Percentiles rank a stretch among this genome's conserved stretches.
These are phyloP conservation scores for Aspergillus sp. DNA, from an alignment of 2,329 filamentous ascomycete species.

Conservation along the genomic window DNA sequence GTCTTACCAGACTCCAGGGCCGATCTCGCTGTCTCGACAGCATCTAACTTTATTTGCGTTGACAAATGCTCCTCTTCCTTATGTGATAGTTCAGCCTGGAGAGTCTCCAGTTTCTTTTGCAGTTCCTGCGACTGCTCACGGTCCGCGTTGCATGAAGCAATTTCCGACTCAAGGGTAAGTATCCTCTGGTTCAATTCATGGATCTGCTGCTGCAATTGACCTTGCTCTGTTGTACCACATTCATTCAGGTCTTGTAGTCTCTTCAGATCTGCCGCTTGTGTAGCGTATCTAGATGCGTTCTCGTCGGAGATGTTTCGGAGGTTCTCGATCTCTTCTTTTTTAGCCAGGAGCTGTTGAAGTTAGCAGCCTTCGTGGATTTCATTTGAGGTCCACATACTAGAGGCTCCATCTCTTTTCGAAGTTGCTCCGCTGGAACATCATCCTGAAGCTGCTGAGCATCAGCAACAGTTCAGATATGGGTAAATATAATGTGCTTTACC, in stretches of 20 bases:
- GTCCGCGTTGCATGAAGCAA: conserved; percentile 4
- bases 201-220: conserved; percentile 12
- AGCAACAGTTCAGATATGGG: conserved; percentile 2
- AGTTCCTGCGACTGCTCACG: conserved; percentile 3
- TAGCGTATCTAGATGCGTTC: conserved; percentile 5
- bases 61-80: conserved; percentile 25
- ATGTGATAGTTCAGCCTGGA: conserved; percentile 9
- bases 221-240: conserved; percentile 9
- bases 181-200: conserved; percentile 14
- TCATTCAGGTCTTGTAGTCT: conserved; percentile 16
- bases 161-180: conserved; percentile 13
- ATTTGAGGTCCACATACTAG: conserved; percentile 9
- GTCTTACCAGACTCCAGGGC: conserved; percentile 13
- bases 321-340: conserved; percentile 11
- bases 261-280: conserved; percentile 13
- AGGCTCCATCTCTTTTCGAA: conserved; percentile 7
- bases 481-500: conserved; percentile 13
- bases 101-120: conserved; percentile 8
- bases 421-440: conserved; percentile 7
- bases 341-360: conserved; percentile 14
- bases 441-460: conserved; percentile 13
- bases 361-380: conserved; percentile 3
- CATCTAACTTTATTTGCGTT: conserved; percentile 6
- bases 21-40: conserved; percentile 7
- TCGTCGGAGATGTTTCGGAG: conserved; percentile 11